These are phyloP conservation scores for Solanum clarkiae DNA, from an alignment of 257 asterid species.

Conservation along the genomic window DNA sequence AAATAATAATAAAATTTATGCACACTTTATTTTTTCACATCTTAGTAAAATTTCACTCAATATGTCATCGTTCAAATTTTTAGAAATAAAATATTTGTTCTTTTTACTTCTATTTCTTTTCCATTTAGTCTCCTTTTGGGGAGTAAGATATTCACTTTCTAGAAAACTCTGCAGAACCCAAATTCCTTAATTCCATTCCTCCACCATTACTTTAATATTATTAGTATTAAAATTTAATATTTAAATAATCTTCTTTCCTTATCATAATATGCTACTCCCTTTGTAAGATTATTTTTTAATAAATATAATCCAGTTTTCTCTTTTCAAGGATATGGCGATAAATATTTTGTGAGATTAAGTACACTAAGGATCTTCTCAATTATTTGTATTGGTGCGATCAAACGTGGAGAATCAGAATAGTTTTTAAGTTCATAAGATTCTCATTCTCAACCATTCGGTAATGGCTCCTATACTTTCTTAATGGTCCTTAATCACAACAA, in stretches of 20 bases:
- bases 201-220: neutral
- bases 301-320: neutral
- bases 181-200: neutral
- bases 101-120: neutral
- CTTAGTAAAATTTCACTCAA: too few relatives aligned
- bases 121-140: conserved; percentile 17
- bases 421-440: neutral
- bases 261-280: neutral
- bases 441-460: neutral
- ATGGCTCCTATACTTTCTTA: neutral
- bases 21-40: too few relatives aligned
- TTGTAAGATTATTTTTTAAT: neutral
- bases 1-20: too few relatives aligned
- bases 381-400: neutral
- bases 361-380: neutral
- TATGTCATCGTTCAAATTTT: too few relatives aligned
- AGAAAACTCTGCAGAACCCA: conserved; percentile 11
- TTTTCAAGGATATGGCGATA: neutral
- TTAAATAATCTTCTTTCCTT: neutral
- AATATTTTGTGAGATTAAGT: neutral
- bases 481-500: neutral
- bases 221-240: neutral
- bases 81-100: neutral
- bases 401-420: neutral
- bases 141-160: conserved; percentile 16